A percentile compares a stretch with the other conserved stretches of the same genome.
Conservation (phyloP, 1,284 basidiomycete genomes). For the Irpex lacteus region DNA sequence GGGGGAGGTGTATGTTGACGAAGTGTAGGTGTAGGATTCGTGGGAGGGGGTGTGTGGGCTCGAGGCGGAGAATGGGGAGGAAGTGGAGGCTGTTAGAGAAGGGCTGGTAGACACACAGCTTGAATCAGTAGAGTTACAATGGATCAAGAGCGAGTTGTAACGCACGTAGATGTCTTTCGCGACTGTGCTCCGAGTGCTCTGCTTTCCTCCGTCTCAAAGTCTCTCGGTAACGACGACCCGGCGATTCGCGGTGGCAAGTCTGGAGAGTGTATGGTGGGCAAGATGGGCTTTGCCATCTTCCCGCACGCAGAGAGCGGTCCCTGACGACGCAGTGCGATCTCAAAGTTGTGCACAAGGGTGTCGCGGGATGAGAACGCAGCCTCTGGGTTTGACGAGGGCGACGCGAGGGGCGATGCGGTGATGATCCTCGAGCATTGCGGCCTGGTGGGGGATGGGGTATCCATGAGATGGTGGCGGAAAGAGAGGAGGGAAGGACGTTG, state of each 20-base stretch:
- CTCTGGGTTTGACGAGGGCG: neutral
- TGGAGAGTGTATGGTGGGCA: neutral
- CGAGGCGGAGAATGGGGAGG: neutral
- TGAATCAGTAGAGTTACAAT: neutral
- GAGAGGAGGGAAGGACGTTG: neutral
- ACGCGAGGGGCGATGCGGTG: neutral
- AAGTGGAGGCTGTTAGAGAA: slow-evolving; percentile 1
- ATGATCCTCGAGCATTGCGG: neutral
- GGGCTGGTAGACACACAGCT: neutral
- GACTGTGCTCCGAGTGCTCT: neutral
- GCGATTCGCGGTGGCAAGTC: neutral
- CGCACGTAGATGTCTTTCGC: slow-evolving; percentile 8
- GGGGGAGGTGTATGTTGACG: neutral
- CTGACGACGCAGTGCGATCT: slow-evolving; percentile 8
- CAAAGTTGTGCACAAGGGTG: slow-evolving; percentile 6
- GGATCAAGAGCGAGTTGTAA: neutral
- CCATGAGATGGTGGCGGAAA: neutral
- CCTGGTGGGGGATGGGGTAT: neutral
- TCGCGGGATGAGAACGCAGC: slow-evolving; percentile 3
- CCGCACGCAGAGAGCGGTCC: slow-evolving; percentile 5
- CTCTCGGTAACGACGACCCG: neutral
- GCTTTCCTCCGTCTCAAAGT: neutral
- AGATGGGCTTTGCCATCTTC: slow-evolving; percentile 7
- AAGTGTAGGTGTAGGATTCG: neutral
- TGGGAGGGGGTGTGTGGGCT: neutral